A percentile compares a stretch with the other conserved stretches of the same genome.
These are phyloP conservation scores for Tolypocladium sp. DNA, from an alignment of 2,329 filamentous ascomycete genomes.

Conservation along the genomic window DNA sequence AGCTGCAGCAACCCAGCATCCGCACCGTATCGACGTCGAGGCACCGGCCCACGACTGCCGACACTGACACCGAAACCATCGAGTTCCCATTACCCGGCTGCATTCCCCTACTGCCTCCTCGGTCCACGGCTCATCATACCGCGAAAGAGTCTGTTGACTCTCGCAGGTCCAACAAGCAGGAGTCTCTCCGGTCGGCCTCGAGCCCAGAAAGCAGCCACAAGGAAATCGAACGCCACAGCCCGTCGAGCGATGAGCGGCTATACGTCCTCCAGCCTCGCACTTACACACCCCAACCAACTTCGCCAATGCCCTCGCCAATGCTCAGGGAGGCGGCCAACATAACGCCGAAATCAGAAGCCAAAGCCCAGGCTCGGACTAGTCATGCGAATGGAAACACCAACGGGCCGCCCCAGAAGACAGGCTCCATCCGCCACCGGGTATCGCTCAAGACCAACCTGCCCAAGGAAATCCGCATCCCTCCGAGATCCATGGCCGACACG, in stretches of 20 bases:
- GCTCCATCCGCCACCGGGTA: constrained; percentile 44
- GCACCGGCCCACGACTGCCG: constrained; percentile 2
- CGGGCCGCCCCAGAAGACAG: constrained; percentile 19
- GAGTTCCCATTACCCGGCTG: constrained; percentile 15
- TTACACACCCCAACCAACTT: constrained; percentile 35
- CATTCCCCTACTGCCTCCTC: constrained; percentile 10
- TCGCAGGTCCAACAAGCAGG: neutral
- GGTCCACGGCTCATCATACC: neutral
- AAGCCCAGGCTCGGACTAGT: neutral
- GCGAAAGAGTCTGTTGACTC: neutral
- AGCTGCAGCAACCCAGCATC: constrained; percentile 6
- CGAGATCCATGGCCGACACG: constrained; percentile 15
- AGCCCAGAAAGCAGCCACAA: neutral
- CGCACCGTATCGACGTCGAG: constrained; percentile 8
- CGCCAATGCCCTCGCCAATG: neutral
- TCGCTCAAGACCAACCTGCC: constrained; percentile 44
- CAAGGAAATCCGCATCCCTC: constrained; percentile 44
- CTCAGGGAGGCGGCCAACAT: neutral
- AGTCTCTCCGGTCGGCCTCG: neutral
- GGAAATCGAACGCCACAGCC: constrained; percentile 7
- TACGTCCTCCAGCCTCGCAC: constrained; percentile 49
- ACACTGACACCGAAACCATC: constrained; percentile 8
- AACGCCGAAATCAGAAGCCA: neutral
- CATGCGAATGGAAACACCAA: neutral
- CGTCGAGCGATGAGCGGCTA: constrained; percentile 25